Percentiles rank a stretch among this genome's conserved stretches.
These are phyloP conservation scores for Claviceps capensis DNA, from an alignment of 2,329 filamentous ascomycete species.

Conservation along the genomic window DNA sequence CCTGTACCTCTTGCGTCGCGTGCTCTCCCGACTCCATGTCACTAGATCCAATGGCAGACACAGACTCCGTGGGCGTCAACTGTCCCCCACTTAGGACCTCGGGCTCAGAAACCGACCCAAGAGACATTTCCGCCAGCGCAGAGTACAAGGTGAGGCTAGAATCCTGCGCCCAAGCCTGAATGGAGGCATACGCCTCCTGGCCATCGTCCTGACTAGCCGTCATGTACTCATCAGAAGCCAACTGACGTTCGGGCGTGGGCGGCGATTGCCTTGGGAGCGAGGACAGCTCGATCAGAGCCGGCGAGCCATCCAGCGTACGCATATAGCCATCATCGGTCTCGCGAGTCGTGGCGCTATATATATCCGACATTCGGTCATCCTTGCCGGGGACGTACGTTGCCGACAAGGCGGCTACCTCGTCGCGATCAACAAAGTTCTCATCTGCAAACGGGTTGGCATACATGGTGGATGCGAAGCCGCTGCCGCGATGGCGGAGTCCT, in stretches of 20 bases:
- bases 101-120: constrained; percentile 34
- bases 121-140: constrained; percentile 39
- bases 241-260: constrained; percentile 22
- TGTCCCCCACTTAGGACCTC: constrained; percentile 39
- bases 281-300: constrained; percentile 21
- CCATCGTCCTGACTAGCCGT: constrained; percentile 34
- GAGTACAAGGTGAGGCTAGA: constrained; percentile 45
- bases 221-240: constrained; percentile 34
- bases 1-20: constrained; percentile 26
- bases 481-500: constrained; percentile 34
- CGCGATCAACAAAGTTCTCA: constrained; percentile 37
- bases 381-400: constrained; percentile 28
- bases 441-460: constrained; percentile 48
- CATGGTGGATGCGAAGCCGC: constrained; percentile 27
- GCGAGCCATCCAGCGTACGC: constrained; percentile 13
- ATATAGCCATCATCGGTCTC: constrained; percentile 15
- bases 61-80: constrained; percentile 45
- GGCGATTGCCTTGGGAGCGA: constrained; percentile 9
- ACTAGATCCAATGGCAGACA: constrained; percentile 38
- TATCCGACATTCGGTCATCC: constrained; percentile 37
- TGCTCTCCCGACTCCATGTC: constrained; percentile 26
- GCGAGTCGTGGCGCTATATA: constrained; percentile 43
- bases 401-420: constrained; percentile 28
- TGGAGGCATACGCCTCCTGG: constrained; percentile 41
- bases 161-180: constrained; percentile 50